phyloP scores from a whole-genome alignment of 768 basidiomycete species.

The Mycena floridula region DNA sequence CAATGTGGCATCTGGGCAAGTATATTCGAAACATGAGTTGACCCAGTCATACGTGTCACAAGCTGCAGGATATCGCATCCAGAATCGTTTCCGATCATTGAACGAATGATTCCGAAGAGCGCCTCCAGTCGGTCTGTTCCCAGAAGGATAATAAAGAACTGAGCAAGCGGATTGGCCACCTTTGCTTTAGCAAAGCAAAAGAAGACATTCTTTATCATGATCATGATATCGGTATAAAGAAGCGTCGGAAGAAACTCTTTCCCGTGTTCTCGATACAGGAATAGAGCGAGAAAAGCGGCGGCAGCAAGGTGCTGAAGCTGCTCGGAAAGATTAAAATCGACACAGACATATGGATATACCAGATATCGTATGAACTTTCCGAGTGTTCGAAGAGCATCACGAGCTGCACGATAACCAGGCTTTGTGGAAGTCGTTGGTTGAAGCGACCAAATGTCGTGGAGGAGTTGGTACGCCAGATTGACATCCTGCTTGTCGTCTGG shows the following conservation, averaged over 20 bases:
- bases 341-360: conserved; percentile 20
- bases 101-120: conserved; percentile 14
- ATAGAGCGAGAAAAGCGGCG: conserved; percentile 19
- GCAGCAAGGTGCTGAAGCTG: conserved; percentile 21
- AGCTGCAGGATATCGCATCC: conserved; percentile 15
- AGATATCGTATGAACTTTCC: no score
- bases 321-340: conserved; percentile 18
- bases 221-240: conserved; percentile 23
- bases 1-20: conserved; percentile 30
- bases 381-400: conserved; percentile 4
- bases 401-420: background rate
- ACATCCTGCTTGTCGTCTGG: conserved; percentile 13
- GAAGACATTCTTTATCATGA: conserved; percentile 11
- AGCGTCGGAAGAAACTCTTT: conserved; percentile 20
- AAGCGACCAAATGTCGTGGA: conserved; percentile 3
- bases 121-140: conserved; percentile 10
- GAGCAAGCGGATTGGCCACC: conserved; percentile 5
- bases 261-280: conserved; percentile 9
- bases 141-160: conserved; percentile 15
- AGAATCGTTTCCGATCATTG: conserved; percentile 15
- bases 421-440: background rate
- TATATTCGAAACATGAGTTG: conserved; percentile 27
- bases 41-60: conserved; percentile 18
- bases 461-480: conserved; percentile 1
- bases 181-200: conserved; percentile 20